Conservation (phyloP, 345 rosid species). For the Gossypium arboreum region DNA sequence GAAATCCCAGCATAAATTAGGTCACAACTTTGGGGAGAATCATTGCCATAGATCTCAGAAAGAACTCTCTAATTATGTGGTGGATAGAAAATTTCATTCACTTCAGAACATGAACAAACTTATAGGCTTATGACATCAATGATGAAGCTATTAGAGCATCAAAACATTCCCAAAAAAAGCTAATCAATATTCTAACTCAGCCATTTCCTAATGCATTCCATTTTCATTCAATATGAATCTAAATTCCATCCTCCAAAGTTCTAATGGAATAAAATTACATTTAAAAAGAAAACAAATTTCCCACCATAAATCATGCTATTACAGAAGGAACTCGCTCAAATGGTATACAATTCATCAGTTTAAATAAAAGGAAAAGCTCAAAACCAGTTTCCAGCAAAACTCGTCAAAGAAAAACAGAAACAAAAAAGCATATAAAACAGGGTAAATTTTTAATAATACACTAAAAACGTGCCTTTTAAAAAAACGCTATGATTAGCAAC, state of each 20-base stretch:
- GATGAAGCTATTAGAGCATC: not conserved
- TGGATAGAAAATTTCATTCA: too few relatives aligned
- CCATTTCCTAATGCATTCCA: not conserved
- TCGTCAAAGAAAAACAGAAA: not conserved
- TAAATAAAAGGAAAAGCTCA: not conserved
- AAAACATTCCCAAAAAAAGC: not conserved
- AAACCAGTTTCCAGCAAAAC: not conserved
- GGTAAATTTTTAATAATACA: not conserved
- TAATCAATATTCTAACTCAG: not conserved
- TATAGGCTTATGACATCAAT: not conserved
- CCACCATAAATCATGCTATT: not conserved
- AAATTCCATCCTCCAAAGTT: not conserved
- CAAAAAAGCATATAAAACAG: not conserved
- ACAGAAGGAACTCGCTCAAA: not conserved
- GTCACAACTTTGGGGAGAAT: slow-evolving; percentile 4
- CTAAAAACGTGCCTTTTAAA: not conserved
- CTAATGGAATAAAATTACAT: not conserved
- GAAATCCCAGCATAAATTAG: not conserved
- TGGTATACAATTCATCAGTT: not conserved
- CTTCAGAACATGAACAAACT: not conserved
- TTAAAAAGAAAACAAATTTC: not conserved
- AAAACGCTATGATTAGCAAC: not conserved
- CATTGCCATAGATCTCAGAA: not conserved
- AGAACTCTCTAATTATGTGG: not conserved
- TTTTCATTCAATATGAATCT: slow-evolving; percentile 7